Conservation (phyloP, 352 stramenopile genomes). For the Phytophthora parvispora region DNA sequence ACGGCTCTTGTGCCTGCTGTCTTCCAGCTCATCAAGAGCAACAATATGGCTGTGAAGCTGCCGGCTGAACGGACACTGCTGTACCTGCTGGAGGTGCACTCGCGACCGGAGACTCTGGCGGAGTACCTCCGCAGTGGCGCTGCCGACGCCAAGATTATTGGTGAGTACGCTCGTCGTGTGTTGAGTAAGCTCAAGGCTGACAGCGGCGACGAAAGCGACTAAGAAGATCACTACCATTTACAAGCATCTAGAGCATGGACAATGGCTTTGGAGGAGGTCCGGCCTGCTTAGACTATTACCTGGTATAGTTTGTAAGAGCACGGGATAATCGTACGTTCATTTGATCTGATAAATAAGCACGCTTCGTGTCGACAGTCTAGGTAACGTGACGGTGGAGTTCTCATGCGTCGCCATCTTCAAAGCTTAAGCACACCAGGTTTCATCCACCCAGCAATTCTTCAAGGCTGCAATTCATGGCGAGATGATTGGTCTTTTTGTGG, state of each 20-base stretch:
- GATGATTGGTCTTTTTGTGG: no score
- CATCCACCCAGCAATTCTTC: no score
- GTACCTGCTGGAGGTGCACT: slow-evolving; percentile 90
- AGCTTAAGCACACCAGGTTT: neutral
- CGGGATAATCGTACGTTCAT: slow-evolving; percentile 28
- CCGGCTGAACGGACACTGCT: slow-evolving; percentile 87
- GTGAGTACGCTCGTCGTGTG: slow-evolving; percentile 89
- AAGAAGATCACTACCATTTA: slow-evolving; percentile 19
- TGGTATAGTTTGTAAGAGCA: slow-evolving; percentile 11
- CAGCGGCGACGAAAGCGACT: slow-evolving; percentile 87
- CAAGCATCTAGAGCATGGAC: slow-evolving; percentile 15
- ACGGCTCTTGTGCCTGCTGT: slow-evolving; percentile 75
- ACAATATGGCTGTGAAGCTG: slow-evolving; percentile 91
- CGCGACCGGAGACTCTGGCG: slow-evolving; percentile 80
- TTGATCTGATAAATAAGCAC: slow-evolving; percentile 40
- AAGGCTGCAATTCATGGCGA: neutral
- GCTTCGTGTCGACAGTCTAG: neutral
- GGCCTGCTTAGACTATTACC: slow-evolving; percentile 17
- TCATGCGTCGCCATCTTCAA: neutral
- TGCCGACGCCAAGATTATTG: slow-evolving; percentile 86
- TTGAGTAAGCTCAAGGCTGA: slow-evolving; percentile 89
- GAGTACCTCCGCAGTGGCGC: slow-evolving; percentile 72
- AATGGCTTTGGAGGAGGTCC: neutral
- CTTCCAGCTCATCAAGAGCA: slow-evolving; percentile 91
- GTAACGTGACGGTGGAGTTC: neutral